Evolutionary conservation across 148 eudicot species (phyloP).

Genomic region (Bassia scoparia): DNA sequence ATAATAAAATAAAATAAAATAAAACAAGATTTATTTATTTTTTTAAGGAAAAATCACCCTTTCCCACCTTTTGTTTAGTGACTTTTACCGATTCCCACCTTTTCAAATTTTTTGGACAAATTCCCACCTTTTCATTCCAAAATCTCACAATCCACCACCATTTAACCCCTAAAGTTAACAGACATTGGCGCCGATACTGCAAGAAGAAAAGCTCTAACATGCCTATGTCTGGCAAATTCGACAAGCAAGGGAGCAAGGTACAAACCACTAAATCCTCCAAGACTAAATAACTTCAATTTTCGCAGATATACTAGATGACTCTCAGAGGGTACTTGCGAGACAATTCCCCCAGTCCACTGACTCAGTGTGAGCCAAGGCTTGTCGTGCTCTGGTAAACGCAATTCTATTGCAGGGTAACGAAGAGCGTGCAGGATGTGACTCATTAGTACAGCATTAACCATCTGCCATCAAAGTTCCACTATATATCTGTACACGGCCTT

Average conservation of each 20-base stretch:
- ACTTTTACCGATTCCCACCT: no score
- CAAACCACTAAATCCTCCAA: constrained; percentile 66
- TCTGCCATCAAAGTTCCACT: constrained; percentile 70
- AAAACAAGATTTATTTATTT: no score
- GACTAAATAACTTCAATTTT: constrained; percentile 45
- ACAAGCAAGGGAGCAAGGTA: constrained; percentile 82
- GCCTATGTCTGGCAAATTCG: constrained; percentile 89
- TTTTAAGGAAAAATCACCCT: no score
- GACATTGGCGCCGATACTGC: constrained; percentile 91
- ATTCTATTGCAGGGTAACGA: constrained; percentile 74
- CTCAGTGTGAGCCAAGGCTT: constrained; percentile 41
- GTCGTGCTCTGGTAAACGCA: constrained; percentile 78
- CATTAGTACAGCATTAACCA: constrained; percentile 65
- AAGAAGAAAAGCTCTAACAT: constrained; percentile 93
- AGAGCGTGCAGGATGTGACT: constrained; percentile 41
- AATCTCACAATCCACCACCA: no score
- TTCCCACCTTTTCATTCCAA: no score
- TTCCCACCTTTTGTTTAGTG: no score
- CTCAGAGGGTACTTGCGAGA: constrained; percentile 37
- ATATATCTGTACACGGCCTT: constrained; percentile 74
- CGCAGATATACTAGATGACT: constrained; percentile 41
- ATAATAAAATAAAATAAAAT: no score
- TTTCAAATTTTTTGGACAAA: no score
- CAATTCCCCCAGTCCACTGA: constrained; percentile 39
- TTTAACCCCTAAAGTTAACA: no score